phyloP scores from a whole-genome alignment of 192 early-diverging fungal species.

The Backusella luteola region DNA sequence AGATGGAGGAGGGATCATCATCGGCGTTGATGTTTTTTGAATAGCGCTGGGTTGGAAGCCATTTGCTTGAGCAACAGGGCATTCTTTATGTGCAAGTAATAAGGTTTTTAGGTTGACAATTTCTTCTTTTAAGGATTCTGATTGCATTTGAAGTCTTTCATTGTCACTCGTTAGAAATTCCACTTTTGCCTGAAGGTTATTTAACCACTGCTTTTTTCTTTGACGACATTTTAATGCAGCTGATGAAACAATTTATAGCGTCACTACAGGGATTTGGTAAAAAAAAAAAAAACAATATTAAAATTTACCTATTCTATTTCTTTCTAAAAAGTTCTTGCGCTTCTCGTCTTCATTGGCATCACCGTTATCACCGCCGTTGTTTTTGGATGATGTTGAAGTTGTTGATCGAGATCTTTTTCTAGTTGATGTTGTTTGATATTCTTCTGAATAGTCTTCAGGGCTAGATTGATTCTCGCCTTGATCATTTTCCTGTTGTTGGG shows the following conservation, averaged over 20 bases:
- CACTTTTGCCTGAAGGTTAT: conserved; percentile 68
- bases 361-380: conserved; percentile 55
- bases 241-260: conserved; percentile 15
- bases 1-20: background rate
- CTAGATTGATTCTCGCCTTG: background rate
- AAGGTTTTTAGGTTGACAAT: conserved; percentile 75
- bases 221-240: conserved; percentile 92
- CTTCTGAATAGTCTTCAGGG: background rate
- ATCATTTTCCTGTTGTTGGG: background rate
- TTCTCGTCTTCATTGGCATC: conserved; percentile 58
- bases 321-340: conserved; percentile 81
- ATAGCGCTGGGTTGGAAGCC: conserved; percentile 38
- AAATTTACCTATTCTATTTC: conserved; percentile 77
- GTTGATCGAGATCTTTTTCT: conserved; percentile 1
- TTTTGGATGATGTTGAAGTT: background rate
- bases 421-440: background rate
- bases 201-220: conserved; percentile 88
- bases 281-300: background rate
- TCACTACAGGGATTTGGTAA: background rate
- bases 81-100: conserved; percentile 33
- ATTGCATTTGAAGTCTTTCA: conserved; percentile 57
- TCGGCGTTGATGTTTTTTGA: conserved; percentile 2
- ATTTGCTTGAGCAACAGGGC: conserved; percentile 58
- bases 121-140: conserved; percentile 62
- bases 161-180: conserved; percentile 62